A percentile compares a stretch with the other conserved stretches of the same genome.
Conservation (phyloP, 176 grass and related monocot genomes). For the Avena atlantica region DNA sequence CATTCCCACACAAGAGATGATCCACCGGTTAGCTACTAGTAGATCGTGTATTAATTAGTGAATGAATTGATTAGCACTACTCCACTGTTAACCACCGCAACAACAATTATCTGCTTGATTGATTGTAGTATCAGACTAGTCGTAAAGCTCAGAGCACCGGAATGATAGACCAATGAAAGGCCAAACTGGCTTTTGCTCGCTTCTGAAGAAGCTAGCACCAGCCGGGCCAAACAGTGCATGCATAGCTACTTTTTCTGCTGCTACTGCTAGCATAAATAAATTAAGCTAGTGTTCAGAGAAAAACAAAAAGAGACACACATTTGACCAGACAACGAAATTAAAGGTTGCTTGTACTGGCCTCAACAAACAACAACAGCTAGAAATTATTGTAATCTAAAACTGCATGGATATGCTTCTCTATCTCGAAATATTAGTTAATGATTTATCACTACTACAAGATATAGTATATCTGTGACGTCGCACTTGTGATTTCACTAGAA, state of each 20-base stretch:
- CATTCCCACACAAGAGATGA: too few relatives aligned
- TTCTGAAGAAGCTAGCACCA: slow-evolving; percentile 25
- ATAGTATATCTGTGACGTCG: too few relatives aligned
- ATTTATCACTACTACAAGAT: background rate
- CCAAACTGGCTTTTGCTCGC: slow-evolving; percentile 7
- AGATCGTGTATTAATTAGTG: background rate
- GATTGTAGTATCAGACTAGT: background rate
- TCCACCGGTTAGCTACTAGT: background rate
- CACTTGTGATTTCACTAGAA: background rate
- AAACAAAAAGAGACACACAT: slow-evolving; percentile 48
- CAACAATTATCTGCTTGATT: background rate
- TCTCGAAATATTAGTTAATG: slow-evolving; percentile 25
- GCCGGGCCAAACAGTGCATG: slow-evolving; percentile 8
- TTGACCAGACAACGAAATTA: slow-evolving; percentile 39
- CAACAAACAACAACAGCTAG: slow-evolving; percentile 30
- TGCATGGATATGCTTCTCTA: slow-evolving; percentile 6
- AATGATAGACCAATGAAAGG: background rate
- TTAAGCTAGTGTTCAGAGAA: slow-evolving; percentile 16
- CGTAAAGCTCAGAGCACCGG: background rate
- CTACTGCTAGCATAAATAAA: background rate
- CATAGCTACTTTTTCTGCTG: slow-evolving; percentile 12
- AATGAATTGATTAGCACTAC: background rate
- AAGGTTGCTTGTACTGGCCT: slow-evolving; percentile 44
- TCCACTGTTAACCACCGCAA: slow-evolving; percentile 1
- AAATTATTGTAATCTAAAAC: slow-evolving; percentile 27